phyloP scores from a whole-genome alignment of 1,139 yeast genomes.

The Blastobotrys arbuscula region DNA sequence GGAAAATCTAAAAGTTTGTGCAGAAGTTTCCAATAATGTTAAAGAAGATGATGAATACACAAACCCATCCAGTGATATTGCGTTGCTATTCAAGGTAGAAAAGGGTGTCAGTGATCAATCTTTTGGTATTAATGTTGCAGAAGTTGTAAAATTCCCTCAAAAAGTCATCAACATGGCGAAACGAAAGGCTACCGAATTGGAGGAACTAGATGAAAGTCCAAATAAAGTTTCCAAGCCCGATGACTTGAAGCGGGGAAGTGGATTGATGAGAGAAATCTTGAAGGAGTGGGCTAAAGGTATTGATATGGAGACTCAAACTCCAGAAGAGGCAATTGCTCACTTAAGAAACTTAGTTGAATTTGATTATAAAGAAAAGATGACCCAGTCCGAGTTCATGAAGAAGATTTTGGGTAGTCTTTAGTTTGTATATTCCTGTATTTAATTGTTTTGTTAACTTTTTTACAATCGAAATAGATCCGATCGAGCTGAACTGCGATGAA shows the following conservation, averaged over 20 bases:
- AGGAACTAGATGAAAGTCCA: conserved; percentile 47
- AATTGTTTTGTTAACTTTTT: too few species aligned
- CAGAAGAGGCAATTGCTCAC: conserved; percentile 39
- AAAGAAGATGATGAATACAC: conserved; percentile 14
- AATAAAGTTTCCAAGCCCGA: conserved; percentile 36
- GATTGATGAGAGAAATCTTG: conserved; percentile 48
- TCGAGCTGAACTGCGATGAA: too few species aligned
- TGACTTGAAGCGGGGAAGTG: conserved; percentile 54
- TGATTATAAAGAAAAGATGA: conserved; percentile 15
- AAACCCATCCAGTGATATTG: conserved; percentile 55
- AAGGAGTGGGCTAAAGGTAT: conserved; percentile 56
- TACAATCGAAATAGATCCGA: too few species aligned
- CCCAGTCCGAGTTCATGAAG: conserved; percentile 2
- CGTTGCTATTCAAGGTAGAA: conserved; percentile 83
- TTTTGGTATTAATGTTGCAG: conserved; percentile 97
- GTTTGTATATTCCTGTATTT: too few species aligned
- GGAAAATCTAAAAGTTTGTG: conserved; percentile 85
- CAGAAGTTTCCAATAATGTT: conserved; percentile 57
- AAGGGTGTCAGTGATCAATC: conserved; percentile 92
- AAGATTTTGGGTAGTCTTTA: too few species aligned
- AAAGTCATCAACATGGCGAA: conserved; percentile 93
- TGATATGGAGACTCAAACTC: conserved; percentile 36
- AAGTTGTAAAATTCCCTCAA: conserved; percentile 82
- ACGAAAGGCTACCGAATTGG: conserved; percentile 83
- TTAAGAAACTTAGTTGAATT: conserved; percentile 36